These are phyloP conservation scores for Takashimella koratensis DNA, from an alignment of 1,284 basidiomycete genomes.

Conservation along the genomic window DNA sequence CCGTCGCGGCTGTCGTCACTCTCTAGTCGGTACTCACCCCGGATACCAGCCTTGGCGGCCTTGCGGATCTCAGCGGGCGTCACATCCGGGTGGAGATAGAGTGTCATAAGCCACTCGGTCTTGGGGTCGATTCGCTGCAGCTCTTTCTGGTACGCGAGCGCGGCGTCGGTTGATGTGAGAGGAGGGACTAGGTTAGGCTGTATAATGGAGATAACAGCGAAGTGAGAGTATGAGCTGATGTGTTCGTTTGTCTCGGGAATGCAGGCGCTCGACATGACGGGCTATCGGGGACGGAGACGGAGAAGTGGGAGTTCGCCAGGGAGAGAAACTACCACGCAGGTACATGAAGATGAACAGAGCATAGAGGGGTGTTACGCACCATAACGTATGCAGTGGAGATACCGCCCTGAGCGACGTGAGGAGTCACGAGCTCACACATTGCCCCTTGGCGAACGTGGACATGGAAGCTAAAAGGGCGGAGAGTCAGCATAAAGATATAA, in stretches of 20 bases:
- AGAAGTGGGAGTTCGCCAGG: neutral
- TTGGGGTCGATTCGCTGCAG: slow-evolving; percentile 72
- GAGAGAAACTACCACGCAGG: no score
- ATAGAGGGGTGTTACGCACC: slow-evolving; percentile 54
- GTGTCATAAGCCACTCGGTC: slow-evolving; percentile 88
- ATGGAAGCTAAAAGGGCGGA: slow-evolving; percentile 61
- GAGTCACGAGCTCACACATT: slow-evolving; percentile 77
- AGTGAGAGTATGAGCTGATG: slow-evolving; percentile 9
- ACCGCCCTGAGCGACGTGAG: slow-evolving; percentile 86
- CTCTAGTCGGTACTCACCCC: no score
- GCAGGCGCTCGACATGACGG: no score
- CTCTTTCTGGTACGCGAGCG: slow-evolving; percentile 71
- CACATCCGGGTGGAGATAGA: slow-evolving; percentile 87
- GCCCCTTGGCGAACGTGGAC: slow-evolving; percentile 91
- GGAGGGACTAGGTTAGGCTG: slow-evolving; percentile 95
- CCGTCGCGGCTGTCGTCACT: no score
- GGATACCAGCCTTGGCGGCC: slow-evolving; percentile 79
- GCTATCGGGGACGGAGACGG: no score
- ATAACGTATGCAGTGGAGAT: slow-evolving; percentile 94
- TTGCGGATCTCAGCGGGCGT: slow-evolving; percentile 88
- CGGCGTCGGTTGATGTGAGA: slow-evolving; percentile 77
- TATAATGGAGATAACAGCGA: neutral
- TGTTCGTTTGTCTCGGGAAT: neutral
- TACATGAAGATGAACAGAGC: no score
- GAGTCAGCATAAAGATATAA: neutral